Percentiles rank a stretch among this genome's conserved stretches.
These are phyloP conservation scores for Cladophialophora carrionii DNA, from an alignment of 2,329 filamentous ascomycete species.

Conservation along the genomic window DNA sequence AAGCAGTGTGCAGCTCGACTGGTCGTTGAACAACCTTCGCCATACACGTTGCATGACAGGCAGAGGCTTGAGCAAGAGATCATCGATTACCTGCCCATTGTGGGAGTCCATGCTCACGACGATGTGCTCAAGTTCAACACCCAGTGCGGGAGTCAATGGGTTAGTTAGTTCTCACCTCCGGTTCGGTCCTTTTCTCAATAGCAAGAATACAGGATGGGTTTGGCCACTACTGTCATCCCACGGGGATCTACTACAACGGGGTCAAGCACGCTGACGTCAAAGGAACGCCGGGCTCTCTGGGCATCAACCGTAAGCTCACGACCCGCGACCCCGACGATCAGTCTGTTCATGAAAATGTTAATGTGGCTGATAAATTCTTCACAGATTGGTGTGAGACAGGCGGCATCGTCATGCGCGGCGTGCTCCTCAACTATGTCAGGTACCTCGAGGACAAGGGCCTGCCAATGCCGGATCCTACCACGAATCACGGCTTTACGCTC, in stretches of 20 bases:
- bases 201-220: background rate
- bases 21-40: constrained; percentile 4
- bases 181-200: too few relatives aligned
- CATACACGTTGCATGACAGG: background rate
- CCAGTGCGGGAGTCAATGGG: constrained; percentile 16
- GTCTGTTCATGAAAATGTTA: background rate
- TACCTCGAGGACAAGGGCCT: background rate
- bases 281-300: background rate
- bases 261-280: background rate
- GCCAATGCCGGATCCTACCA: background rate
- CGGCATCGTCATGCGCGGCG: constrained; percentile 27
- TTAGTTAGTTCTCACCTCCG: background rate
- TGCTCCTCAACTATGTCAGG: background rate
- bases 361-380: background rate
- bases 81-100: background rate
- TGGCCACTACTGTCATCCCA: background rate
- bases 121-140: constrained; percentile 18
- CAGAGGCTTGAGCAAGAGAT: constrained; percentile 12
- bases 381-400: constrained; percentile 30
- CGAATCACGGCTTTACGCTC: background rate
- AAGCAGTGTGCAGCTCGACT: background rate
- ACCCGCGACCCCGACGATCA: background rate
- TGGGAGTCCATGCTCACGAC: constrained; percentile 5
- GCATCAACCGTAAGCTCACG: background rate
- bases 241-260: background rate